Evolutionary conservation across 176 grass and related monocot species (phyloP).

Genomic region (Raddia guianensis): DNA sequence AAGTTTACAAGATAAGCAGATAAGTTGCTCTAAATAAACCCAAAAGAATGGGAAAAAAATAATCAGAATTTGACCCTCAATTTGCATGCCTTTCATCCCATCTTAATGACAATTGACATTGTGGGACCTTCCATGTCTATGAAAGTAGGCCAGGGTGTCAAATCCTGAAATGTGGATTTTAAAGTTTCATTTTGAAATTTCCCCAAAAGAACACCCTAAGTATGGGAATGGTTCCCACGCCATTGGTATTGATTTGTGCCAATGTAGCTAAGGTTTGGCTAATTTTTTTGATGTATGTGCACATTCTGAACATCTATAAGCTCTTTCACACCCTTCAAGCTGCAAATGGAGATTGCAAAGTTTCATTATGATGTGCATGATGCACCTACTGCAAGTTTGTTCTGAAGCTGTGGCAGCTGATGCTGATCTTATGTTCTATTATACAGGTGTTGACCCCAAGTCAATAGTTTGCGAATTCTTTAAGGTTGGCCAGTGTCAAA

Average conservation of each 20-base stretch:
- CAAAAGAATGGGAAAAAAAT: no score
- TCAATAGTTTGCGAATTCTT: slow-evolving; percentile 97
- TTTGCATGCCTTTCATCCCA: no score
- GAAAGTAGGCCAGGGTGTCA: no score
- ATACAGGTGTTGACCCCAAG: slow-evolving; percentile 93
- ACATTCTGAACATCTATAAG: not conserved
- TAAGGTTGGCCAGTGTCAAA: slow-evolving; percentile 87
- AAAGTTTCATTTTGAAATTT: no score
- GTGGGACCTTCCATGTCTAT: no score
- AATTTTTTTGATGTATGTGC: slow-evolving; percentile 23
- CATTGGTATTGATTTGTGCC: not conserved
- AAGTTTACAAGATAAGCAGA: no score
- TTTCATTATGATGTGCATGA: not conserved
- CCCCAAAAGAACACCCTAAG: not conserved
- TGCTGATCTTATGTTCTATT: slow-evolving; percentile 33
- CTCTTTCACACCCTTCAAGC: not conserved
- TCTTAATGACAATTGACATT: no score
- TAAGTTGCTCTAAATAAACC: no score
- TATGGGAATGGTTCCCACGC: slow-evolving; percentile 7
- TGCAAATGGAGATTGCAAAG: not conserved
- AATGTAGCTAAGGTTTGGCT: slow-evolving; percentile 1
- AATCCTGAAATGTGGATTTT: no score
- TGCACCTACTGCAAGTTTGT: not conserved
- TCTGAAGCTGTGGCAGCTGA: slow-evolving; percentile 4
- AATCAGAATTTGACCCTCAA: no score